Evolutionary conservation across 2,329 filamentous ascomycete species (phyloP).

Genomic region (Gaeumannomyces tritici): DNA sequence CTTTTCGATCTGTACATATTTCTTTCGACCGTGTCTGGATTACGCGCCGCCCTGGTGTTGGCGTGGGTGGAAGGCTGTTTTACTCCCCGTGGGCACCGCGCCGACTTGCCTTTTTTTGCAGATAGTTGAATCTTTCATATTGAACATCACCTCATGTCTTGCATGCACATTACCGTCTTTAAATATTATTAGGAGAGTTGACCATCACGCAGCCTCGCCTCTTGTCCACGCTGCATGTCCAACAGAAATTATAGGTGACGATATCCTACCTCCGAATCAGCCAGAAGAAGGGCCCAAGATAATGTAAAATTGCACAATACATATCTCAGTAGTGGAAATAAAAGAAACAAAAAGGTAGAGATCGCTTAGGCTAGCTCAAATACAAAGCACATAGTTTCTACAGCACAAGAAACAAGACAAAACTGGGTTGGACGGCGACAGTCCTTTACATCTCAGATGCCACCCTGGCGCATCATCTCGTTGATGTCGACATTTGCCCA

Average conservation of each 20-base stretch:
- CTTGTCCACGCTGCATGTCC: no score
- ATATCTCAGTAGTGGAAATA: no score
- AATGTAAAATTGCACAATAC: not conserved
- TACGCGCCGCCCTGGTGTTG: no score
- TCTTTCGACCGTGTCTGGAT: not conserved
- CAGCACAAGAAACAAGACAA: not conserved
- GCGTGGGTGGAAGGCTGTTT: no score
- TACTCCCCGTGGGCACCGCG: not conserved
- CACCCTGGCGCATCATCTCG: constrained; percentile 28
- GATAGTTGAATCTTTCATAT: not conserved
- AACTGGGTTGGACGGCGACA: not conserved
- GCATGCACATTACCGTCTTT: no score
- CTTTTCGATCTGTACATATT: not conserved
- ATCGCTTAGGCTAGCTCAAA: not conserved
- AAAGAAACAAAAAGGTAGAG: not conserved
- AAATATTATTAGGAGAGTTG: no score
- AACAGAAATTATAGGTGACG: no score
- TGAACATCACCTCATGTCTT: not conserved
- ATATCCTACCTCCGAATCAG: no score
- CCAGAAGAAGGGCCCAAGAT: no score
- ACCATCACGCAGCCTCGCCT: no score
- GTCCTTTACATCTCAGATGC: constrained; percentile 7
- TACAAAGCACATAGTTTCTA: not conserved
- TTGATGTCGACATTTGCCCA: constrained; percentile 36
- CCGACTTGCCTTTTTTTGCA: not conserved